These are phyloP conservation scores for Saccharomycopsis malanga DNA, from an alignment of 805 yeast genomes.

Conservation along the genomic window DNA sequence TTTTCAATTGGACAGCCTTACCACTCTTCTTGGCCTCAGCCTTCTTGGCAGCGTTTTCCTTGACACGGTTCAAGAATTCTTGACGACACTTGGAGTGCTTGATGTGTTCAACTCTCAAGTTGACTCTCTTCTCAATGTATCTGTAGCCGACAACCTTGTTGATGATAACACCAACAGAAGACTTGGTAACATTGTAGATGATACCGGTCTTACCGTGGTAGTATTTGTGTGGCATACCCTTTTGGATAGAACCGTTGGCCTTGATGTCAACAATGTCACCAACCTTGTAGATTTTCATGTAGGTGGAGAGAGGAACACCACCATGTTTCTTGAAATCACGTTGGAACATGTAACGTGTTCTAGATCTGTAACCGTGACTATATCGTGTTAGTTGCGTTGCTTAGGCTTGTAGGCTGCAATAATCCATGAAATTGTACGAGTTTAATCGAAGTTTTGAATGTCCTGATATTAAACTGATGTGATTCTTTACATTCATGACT, in stretches of 20 bases:
- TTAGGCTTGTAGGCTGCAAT: conserved; percentile 20
- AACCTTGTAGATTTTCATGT: conserved; percentile 96
- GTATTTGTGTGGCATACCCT: conserved; percentile 99
- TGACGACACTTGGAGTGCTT: conserved; percentile 99
- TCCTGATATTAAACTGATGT: not conserved
- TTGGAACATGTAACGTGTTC: conserved; percentile 99
- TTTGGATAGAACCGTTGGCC: conserved; percentile 98
- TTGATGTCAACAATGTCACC: conserved; percentile 99
- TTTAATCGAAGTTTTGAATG: not conserved
- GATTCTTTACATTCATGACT: not conserved
- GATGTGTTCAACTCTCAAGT: conserved; percentile 97
- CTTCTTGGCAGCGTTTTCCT: conserved; percentile 90
- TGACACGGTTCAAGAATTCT: conserved; percentile 98
- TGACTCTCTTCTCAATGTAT: conserved; percentile 97
- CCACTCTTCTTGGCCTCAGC: conserved; percentile 94
- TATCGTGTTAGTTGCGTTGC: too few relatives aligned
- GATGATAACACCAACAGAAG: conserved; percentile 95
- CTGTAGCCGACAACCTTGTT: conserved; percentile 99
- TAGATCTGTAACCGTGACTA: conserved; percentile 99
- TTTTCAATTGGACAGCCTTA: conserved; percentile 84
- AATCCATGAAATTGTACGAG: conserved; percentile 2
- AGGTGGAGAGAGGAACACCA: conserved; percentile 86
- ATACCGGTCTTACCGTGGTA: conserved; percentile 99
- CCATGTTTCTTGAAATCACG: conserved; percentile 99
- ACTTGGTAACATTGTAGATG: conserved; percentile 96